phyloP scores from a whole-genome alignment of 768 basidiomycete genomes.

The Boletus bicolor region DNA sequence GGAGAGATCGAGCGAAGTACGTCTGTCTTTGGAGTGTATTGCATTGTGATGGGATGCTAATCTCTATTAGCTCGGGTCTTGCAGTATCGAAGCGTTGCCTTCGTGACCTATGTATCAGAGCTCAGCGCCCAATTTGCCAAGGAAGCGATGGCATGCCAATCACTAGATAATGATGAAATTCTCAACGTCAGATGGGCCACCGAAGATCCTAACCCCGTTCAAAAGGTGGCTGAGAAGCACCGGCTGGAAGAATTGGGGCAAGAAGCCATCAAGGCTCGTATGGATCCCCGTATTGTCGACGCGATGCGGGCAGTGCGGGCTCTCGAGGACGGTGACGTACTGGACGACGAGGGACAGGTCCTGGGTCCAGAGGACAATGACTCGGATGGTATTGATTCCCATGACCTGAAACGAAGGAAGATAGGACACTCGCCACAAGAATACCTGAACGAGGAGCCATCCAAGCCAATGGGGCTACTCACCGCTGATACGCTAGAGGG shows the following conservation, averaged over 20 bases:
- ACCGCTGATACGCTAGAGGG: conserved; percentile 85
- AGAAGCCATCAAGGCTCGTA: conserved; percentile 76
- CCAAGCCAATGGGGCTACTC: conserved; percentile 57
- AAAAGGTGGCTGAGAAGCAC: conserved; percentile 81
- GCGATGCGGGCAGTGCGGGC: conserved; percentile 85
- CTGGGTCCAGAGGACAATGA: conserved; percentile 33
- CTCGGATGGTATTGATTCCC: conserved; percentile 36
- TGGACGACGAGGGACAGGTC: conserved; percentile 36
- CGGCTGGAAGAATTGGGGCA: conserved; percentile 82
- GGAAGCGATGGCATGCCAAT: conserved; percentile 98
- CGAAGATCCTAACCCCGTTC: conserved; percentile 94
- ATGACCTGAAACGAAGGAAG: conserved; percentile 36
- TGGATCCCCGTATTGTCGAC: conserved; percentile 87
- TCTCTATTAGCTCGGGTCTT: conserved; percentile 69
- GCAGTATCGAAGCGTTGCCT: conserved; percentile 93
- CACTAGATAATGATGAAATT: conserved; percentile 94
- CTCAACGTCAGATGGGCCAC: conserved; percentile 99
- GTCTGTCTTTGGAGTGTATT: conserved; percentile 30
- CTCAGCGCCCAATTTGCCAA: conserved; percentile 92
- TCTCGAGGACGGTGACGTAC: conserved; percentile 73
- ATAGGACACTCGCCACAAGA: conserved; percentile 28
- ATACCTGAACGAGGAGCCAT: conserved; percentile 30
- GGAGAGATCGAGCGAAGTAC: conserved; percentile 88
- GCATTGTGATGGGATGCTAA: conserved; percentile 4
- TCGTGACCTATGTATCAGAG: conserved; percentile 92